phyloP scores from a whole-genome alignment of 768 basidiomycete genomes.

The Thelephora ganbajun region DNA sequence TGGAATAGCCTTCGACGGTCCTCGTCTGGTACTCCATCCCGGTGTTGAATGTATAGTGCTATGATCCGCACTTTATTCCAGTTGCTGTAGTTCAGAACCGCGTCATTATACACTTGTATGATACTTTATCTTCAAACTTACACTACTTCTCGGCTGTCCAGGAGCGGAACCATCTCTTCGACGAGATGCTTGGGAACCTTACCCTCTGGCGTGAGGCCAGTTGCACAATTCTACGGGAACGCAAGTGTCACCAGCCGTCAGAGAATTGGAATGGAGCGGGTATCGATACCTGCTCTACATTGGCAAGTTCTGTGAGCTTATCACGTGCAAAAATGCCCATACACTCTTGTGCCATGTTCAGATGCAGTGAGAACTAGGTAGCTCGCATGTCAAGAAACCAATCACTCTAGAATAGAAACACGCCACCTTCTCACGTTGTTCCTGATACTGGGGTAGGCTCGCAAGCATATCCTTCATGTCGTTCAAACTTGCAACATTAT shows the following conservation, averaged over 20 bases:
- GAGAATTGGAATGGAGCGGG: not conserved
- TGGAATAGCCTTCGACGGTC: conserved; percentile 90
- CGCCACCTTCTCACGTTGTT: conserved; percentile 81
- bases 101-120: not conserved
- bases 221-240: conserved; percentile 71
- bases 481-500: conserved; percentile 77
- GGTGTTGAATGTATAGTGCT: conserved; percentile 84
- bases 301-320: conserved; percentile 69
- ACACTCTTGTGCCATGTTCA: conserved; percentile 96
- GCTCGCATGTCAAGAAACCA: not conserved
- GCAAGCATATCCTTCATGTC: conserved; percentile 99
- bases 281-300: conserved; percentile 70
- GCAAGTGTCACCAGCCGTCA: not conserved
- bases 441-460: conserved; percentile 85
- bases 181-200: conserved; percentile 91
- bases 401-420: not conserved
- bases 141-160: conserved; percentile 80
- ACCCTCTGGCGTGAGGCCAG: conserved; percentile 81
- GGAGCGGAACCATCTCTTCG: conserved; percentile 95
- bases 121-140: conserved; percentile 22
- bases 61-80: conserved; percentile 92
- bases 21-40: conserved; percentile 98
- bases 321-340: conserved; percentile 88
- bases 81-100: conserved; percentile 34
- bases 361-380: conserved; percentile 80